A percentile compares a stretch with the other conserved stretches of the same genome.
Evolutionary conservation across 179 eudicot species (phyloP).

Genomic region (Beta macrorhiza): DNA sequence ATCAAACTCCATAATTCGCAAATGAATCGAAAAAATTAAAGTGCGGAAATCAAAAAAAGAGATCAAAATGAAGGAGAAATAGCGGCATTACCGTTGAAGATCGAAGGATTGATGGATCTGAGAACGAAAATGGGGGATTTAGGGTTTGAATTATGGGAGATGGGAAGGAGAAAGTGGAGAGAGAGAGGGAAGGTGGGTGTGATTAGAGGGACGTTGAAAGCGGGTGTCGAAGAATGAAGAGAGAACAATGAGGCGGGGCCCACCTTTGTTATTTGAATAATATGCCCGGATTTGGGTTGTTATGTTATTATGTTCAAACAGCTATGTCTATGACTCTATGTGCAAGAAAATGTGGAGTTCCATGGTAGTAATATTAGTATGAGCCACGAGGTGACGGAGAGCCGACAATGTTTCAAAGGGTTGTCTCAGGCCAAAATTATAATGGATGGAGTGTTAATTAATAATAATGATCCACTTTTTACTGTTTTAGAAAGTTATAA

Average conservation of each 20-base stretch:
- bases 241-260: neutral
- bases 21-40: neutral
- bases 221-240: neutral
- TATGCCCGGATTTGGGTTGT: too few species aligned
- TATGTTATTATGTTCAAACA: too few species aligned
- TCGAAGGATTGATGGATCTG: conserved; percentile 15
- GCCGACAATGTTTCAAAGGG: neutral
- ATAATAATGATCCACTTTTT: too few species aligned
- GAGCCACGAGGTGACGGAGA: neutral
- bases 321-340: neutral
- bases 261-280: too few species aligned
- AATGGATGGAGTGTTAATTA: neutral
- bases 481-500: too few species aligned
- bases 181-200: neutral
- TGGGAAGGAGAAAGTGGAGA: neutral
- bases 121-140: conserved; percentile 6
- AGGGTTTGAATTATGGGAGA: conserved; percentile 23
- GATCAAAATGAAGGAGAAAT: conserved; percentile 8
- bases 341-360: neutral
- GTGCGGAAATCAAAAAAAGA: neutral
- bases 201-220: neutral
- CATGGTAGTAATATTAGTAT: neutral
- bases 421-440: too few species aligned
- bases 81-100: conserved; percentile 11
- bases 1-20: neutral